Percentiles rank a stretch among this genome's conserved stretches.
Evolutionary conservation across 2,329 filamentous ascomycete species (phyloP).

Genomic region (Fusarium illudens): DNA sequence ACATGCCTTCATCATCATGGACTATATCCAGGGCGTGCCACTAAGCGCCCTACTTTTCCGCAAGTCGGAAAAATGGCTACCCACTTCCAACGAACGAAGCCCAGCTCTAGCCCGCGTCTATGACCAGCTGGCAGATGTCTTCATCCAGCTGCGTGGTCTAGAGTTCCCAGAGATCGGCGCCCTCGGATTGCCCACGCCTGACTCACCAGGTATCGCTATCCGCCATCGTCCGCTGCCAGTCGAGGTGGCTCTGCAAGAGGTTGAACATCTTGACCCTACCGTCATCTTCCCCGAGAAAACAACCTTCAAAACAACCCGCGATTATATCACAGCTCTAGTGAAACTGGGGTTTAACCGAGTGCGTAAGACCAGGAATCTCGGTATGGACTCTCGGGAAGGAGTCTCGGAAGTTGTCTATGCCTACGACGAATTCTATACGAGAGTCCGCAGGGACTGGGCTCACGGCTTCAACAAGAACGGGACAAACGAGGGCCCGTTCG

Average conservation of each 20-base stretch:
- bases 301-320: not conserved
- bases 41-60: not conserved
- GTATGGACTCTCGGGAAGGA: not conserved
- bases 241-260: not conserved
- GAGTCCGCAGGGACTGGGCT: no score
- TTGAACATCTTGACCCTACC: not conserved
- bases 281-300: not conserved
- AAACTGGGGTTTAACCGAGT: not conserved
- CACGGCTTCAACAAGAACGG: not conserved
- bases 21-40: not conserved
- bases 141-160: not conserved
- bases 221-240: not conserved
- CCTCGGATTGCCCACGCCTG: not conserved
- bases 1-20: not conserved
- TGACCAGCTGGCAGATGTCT: not conserved
- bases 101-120: not conserved
- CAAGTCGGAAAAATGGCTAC: not conserved
- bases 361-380: not conserved
- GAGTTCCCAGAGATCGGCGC: not conserved
- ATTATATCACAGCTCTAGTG: not conserved
- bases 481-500: not conserved
- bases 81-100: not conserved
- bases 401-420: not conserved
- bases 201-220: not conserved
- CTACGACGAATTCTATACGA: not conserved